Evolutionary conservation across 768 basidiomycete genomes (phyloP), one percentile per base, ranked within the genome.

Genomic region (Hypholoma sublateritium): DNA sequence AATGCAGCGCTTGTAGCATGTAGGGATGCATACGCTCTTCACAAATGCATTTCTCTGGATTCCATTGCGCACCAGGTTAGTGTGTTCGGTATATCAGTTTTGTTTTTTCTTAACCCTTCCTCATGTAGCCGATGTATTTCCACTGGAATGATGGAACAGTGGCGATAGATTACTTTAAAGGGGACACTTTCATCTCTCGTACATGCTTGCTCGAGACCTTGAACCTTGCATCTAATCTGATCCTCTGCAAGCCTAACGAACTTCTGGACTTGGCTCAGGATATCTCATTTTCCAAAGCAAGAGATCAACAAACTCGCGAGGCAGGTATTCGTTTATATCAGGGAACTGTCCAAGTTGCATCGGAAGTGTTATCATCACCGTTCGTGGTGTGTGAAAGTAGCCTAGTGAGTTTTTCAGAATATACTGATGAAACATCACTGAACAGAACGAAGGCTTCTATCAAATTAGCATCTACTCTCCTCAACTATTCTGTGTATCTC

Each of bases 81-180:
- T 41, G 22, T 24, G 3, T 24, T 32, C 34, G 17, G 22, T 49
- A 8, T 42, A 14, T 19, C 28, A 32, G 5, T 5, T 32, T 32
- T 32, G 5, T 32, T 32, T 32, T 3, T 32, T 32, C 28, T 32
- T 32, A 32, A 5, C 28, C 5, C 28, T 32, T 9, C 28, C 28
- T 32, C 28, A 32, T 9, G 6, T 32, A 85, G 84, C 79, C 81
- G 45, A 71, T 81, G 72, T 75, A 80, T 69, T 76, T 81, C 65
- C 77, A 75, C 62, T 67, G 81, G 72, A 76, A 70, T 61, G 72
- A 72, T 55, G 70, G 72, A 24, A 67, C 70, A 53, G 70, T 54
- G 57, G 57, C 51, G 65, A 70, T 67, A 56, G 64, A 60, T 37
- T 61, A 59, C 46, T 63, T 65, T 53, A 58, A 55, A 42, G 24